These are phyloP conservation scores for Chlamydomonas sp. DNA, from an alignment of 139 green algal genomes.

Conservation along the genomic window DNA sequence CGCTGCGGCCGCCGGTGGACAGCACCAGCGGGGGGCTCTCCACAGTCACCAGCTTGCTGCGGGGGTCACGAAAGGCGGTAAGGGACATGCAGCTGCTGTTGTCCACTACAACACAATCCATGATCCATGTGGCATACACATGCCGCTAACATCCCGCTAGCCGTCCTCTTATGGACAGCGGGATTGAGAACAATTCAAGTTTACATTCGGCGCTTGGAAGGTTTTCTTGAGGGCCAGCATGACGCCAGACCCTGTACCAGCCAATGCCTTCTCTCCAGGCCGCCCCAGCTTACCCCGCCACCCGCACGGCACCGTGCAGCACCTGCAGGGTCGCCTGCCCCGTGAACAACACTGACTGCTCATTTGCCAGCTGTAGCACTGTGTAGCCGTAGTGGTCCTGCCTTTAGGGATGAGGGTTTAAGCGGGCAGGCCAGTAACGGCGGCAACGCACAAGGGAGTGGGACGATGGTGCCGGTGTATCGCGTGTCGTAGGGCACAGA, in stretches of 20 bases:
- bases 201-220: not conserved
- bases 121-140: no score
- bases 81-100: no score
- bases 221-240: not conserved
- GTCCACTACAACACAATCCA: no score
- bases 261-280: not conserved
- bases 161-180: no score
- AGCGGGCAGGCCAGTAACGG: no score
- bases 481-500: not conserved
- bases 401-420: not conserved
- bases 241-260: not conserved
- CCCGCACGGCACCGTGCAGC: constrained; percentile 32
- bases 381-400: constrained; percentile 28
- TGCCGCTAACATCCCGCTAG: no score
- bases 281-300: constrained; percentile 26
- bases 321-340: constrained; percentile 39
- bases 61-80: not conserved
- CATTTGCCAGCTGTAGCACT: not conserved
- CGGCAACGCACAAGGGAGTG: no score
- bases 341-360: constrained; percentile 40
- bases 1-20: constrained; percentile 43
- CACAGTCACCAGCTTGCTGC: constrained; percentile 32
- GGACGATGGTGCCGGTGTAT: not conserved
- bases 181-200: no score
- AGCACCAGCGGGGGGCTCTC: constrained; percentile 33